These are phyloP conservation scores for Alternaria gansuensis DNA, from an alignment of 2,329 filamentous ascomycete genomes.

Conservation along the genomic window DNA sequence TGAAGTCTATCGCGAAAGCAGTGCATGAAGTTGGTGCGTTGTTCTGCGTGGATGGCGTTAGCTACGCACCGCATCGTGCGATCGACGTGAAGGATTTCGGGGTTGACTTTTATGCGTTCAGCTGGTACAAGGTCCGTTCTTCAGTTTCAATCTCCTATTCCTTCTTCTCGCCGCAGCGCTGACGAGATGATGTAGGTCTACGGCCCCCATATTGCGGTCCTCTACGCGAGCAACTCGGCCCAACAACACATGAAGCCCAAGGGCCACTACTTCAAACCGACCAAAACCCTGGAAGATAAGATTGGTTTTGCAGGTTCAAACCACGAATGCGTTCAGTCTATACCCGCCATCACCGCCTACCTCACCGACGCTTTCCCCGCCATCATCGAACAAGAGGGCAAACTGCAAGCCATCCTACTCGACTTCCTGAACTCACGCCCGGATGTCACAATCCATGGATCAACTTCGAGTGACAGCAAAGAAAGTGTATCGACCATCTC, in stretches of 20 bases:
- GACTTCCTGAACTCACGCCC: conserved; percentile 64
- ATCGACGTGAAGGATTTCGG: conserved; percentile 74
- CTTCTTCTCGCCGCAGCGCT: not conserved
- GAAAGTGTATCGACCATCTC: conserved; percentile 72
- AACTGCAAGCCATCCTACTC: conserved; percentile 67
- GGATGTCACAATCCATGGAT: conserved; percentile 68
- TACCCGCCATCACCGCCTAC: conserved; percentile 70
- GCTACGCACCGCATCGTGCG: conserved; percentile 75
- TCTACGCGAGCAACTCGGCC: conserved; percentile 70
- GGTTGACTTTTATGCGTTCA: conserved; percentile 80
- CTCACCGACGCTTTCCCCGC: conserved; percentile 56
- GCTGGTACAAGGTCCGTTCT: conserved; percentile 73
- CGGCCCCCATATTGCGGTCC: conserved; percentile 75
- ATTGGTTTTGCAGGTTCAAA: conserved; percentile 72
- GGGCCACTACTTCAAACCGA: conserved; percentile 73
- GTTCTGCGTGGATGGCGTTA: conserved; percentile 78
- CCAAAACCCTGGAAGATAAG: conserved; percentile 69
- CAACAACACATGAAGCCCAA: conserved; percentile 66
- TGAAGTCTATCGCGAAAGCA: conserved; percentile 63
- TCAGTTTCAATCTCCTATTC: not conserved
- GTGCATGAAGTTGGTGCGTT: conserved; percentile 66
- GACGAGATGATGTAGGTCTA: conserved; percentile 62
- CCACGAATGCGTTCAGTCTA: conserved; percentile 73
- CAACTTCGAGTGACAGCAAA: conserved; percentile 57
- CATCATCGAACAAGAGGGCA: conserved; percentile 68